Conservation (phyloP, 441 rosid species). For the Biscutella laevigata region DNA sequence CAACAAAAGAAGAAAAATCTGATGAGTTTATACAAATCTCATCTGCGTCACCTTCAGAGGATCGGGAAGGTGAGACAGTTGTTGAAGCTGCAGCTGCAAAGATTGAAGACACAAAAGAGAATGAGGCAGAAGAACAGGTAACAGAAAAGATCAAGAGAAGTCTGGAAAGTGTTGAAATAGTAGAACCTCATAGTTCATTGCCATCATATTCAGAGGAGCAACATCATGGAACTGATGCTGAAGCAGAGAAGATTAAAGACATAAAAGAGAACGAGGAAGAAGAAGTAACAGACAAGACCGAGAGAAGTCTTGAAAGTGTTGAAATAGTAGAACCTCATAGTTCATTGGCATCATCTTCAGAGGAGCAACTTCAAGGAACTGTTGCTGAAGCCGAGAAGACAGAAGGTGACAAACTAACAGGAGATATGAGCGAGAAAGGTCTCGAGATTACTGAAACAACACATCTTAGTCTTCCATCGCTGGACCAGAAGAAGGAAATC, state of each 20-base stretch:
- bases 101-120: conserved; percentile 1
- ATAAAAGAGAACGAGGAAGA: conserved; percentile 15
- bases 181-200: conserved; percentile 8
- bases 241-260: neutral
- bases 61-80: neutral
- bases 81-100: neutral
- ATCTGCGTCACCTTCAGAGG: conserved; percentile 14
- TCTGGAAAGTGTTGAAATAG: conserved; percentile 5
- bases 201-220: conserved; percentile 13
- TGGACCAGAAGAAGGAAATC: neutral
- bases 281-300: conserved; percentile 17
- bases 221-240: neutral
- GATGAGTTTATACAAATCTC: conserved; percentile 6
- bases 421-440: conserved; percentile 14
- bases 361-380: conserved; percentile 16
- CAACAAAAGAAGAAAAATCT: conserved; percentile 15
- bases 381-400: conserved; percentile 16
- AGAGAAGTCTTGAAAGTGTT: conserved; percentile 6
- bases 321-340: conserved; percentile 11
- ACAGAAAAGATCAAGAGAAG: conserved; percentile 14
- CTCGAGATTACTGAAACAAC: conserved; percentile 13
- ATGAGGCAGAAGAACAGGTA: conserved; percentile 19
- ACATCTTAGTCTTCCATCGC: conserved; percentile 4
- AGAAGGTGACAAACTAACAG: conserved; percentile 18
- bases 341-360: conserved; percentile 10